Base-by-base conservation (phyloP, 805 yeast genomes). In the Isabelozyma rhagii region DNA sequence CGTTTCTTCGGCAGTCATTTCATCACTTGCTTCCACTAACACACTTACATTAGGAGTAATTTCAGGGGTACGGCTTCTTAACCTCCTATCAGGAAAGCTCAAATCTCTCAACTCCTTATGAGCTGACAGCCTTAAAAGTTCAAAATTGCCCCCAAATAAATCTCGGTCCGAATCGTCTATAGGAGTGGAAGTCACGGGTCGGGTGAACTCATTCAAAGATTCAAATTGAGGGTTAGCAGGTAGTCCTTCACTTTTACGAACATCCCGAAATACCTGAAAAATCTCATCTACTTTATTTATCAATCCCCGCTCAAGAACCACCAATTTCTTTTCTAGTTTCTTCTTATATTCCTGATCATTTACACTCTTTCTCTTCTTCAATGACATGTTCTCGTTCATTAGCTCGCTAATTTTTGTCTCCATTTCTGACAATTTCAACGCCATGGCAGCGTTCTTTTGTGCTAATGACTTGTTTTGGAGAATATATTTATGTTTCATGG, bases 381-480 rank as follows among this genome's bases (percentile, higher is more conserved):
- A 58, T 34, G 61, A 59, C 48, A 77, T 67, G 54, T 82, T 82
- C 53, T 82, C 84, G 50, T 72, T 75, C 11, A 76, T 72, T 55
- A 83, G 61, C 15, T 77, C 80, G 18, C 75, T 68, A 21, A 83
- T 61, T 50, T 72, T 77, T 10, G 66, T 60, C 61, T 85, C 89
- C 61, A 87, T 62, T 28, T 76, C 81, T 4, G 77, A 63, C 25
- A 85, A 69, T 54, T 73, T 79, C 39, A 75, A 61, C 73, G 78
- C 70, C 60, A 85, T 67, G 18, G 72, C 61, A 3, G 85, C 77
- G 60, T 83, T 84, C 45, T 77, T 79, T 52, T 75, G 80, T 0
- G 89, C 89, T 27, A 87, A 64, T n/a, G 78, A 75, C 47, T 72
- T 73, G 63, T 86, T 86, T 57, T 81, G 85, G n/a, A 60, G 61